These are phyloP conservation scores for Kuraishia molischiana DNA, from an alignment of 805 yeast species.

Conservation along the genomic window DNA sequence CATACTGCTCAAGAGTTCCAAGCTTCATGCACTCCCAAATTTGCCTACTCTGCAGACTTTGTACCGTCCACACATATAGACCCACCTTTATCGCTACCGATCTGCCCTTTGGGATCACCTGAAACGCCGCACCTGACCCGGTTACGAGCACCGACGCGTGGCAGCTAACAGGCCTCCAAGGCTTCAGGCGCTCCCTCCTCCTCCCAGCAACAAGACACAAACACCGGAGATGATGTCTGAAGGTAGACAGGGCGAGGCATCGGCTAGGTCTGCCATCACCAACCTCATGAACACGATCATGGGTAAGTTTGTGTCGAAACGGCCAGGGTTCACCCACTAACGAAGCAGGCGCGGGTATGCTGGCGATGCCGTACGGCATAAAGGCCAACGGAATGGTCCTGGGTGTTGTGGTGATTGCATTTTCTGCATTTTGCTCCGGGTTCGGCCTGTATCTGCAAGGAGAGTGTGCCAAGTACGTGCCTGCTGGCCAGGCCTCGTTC, in stretches of 20 bases:
- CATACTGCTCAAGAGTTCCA: too few species aligned
- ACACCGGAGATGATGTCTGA: neutral
- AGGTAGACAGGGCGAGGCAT: constrained; percentile 13
- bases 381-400: constrained; percentile 34
- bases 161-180: too few species aligned
- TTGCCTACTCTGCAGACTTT: too few species aligned
- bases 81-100: too few species aligned
- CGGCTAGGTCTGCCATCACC: constrained; percentile 38
- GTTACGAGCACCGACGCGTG: too few species aligned
- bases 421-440: constrained; percentile 37
- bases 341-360: constrained; percentile 46
- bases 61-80: too few species aligned
- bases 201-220: too few species aligned
- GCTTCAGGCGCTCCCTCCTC: too few species aligned
- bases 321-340: neutral
- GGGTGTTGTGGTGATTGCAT: constrained; percentile 29
- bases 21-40: too few species aligned
- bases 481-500: constrained; percentile 54
- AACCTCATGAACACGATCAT: constrained; percentile 47
- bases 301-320: constrained; percentile 11
- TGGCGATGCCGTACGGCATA: constrained; percentile 66
- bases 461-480: constrained; percentile 41
- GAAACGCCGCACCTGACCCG: too few species aligned
- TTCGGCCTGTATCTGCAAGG: constrained; percentile 59
- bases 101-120: too few species aligned